Evolutionary conservation across 108 stramenopile genomes (phyloP), one percentile per base, ranked within the genome.

Genomic region (Cylindrotheca fusiformis): DNA sequence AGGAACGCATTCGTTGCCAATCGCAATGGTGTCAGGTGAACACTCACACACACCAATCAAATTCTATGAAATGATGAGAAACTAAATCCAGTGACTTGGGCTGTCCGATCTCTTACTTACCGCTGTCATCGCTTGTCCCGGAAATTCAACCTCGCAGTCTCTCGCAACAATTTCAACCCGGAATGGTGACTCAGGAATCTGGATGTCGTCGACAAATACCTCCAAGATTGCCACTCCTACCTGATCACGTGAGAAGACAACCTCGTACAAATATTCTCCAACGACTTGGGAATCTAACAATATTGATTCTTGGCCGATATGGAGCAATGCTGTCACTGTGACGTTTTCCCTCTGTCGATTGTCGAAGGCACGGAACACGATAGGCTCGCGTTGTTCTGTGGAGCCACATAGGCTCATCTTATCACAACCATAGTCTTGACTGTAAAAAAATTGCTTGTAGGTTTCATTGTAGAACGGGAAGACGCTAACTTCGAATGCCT

Each of bases 171-270:
- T 59, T 22, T 44, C 21, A 19, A 76, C 52, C 14, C 75, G 69
- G 8, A 76, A 33, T 8, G 75, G 75, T 27, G 56, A 58, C 21
- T 68, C 36, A 1, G 69, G 64, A 41, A 76, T 76, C 32, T 65
- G 69, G 44, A 53, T 41, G n/a, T 29, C 75, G 2, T 50, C 58
- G 1, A 60, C 31, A 23, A 63, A 67, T 18, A 76, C 61, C 52
- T 76, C 69, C 0, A 76, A 24, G 3, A 71, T 59, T 17, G 32
- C 17, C 10, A 41, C 46, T 55, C 63, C 65, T 1, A 71, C 65
- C 6, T 21, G 17, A 18, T 51, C 20, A 22, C 20, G 26, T 3
- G 27, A 36, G 55, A 74, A 14, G 22, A n/a, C 46, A 41, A 74
- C 67, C 21, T 74, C 48, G 21, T 22, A 41, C 6, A 41, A 22